Percentiles rank a stretch among this genome's conserved stretches.
These are phyloP conservation scores for Acanthamoeba royreba DNA, from an alignment of 208 protist genomes.

Conservation along the genomic window DNA sequence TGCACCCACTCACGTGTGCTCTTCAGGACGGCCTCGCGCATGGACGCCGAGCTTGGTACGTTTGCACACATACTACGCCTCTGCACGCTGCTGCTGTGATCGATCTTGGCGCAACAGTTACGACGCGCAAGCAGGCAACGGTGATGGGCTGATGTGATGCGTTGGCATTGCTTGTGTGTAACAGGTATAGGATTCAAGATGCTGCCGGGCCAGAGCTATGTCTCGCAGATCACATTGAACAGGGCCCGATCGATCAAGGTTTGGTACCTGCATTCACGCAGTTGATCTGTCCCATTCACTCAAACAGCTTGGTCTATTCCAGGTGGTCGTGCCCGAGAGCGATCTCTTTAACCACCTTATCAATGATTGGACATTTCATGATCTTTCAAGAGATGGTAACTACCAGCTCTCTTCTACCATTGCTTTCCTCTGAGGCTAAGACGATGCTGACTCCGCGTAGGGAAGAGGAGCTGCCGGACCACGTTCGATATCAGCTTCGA, in stretches of 20 bases:
- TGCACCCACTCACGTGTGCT: neutral
- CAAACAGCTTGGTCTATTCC: too few species aligned
- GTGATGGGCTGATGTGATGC: too few species aligned
- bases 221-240: neutral
- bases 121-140: too few species aligned
- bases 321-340: neutral
- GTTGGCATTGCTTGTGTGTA: too few species aligned
- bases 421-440: neutral
- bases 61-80: too few species aligned
- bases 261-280: neutral
- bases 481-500: neutral
- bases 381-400: neutral
- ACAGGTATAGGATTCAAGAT: slow-evolving; percentile 3
- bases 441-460: neutral
- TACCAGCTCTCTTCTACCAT: neutral
- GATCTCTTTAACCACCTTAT: neutral
- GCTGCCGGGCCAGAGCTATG: neutral
- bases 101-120: too few species aligned
- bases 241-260: neutral
- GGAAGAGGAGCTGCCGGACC: neutral
- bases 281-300: too few species aligned
- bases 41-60: neutral
- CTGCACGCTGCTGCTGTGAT: too few species aligned
- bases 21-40: neutral
- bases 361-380: neutral